Percentiles rank a stretch among this genome's conserved stretches.
phyloP scores from a whole-genome alignment of 139 green algal genomes.

The Tetraselmis chui region DNA sequence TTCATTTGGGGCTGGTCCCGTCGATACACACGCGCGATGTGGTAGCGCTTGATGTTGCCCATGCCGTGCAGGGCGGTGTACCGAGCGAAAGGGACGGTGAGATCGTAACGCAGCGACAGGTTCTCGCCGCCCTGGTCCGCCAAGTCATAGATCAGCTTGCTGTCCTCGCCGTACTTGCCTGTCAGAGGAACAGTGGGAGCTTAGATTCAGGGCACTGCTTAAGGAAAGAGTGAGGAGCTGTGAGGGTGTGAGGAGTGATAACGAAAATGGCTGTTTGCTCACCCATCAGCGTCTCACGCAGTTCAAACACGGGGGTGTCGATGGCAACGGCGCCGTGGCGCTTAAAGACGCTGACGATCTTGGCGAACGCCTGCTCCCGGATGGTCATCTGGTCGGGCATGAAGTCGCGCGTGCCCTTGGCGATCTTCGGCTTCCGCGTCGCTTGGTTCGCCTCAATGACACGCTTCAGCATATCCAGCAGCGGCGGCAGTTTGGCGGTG shows the following conservation, averaged over 20 bases:
- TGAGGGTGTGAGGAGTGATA: no score
- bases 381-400: slow-evolving; percentile 92
- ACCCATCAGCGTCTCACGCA: slow-evolving; percentile 91
- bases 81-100: slow-evolving; percentile 94
- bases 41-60: slow-evolving; percentile 90
- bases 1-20: slow-evolving; percentile 90
- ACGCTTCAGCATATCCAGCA: slow-evolving; percentile 41
- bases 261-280: no score
- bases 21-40: slow-evolving; percentile 94
- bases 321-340: slow-evolving; percentile 89
- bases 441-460: slow-evolving; percentile 70
- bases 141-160: slow-evolving; percentile 97
- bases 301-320: slow-evolving; percentile 96
- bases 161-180: slow-evolving; percentile 98
- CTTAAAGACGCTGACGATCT: slow-evolving; percentile 78
- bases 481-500: slow-evolving; percentile 20
- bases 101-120: slow-evolving; percentile 63
- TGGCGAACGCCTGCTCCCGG: slow-evolving; percentile 54
- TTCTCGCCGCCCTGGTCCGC: slow-evolving; percentile 73
- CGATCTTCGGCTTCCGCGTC: slow-evolving; percentile 70
- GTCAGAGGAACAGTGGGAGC: no score
- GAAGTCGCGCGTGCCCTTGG: slow-evolving; percentile 92
- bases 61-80: slow-evolving; percentile 85
- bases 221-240: no score
- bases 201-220: no score